These are phyloP conservation scores for Thermothielavioides terrestris DNA, from an alignment of 495 filamentous ascomycete genomes.

Conservation along the genomic window DNA sequence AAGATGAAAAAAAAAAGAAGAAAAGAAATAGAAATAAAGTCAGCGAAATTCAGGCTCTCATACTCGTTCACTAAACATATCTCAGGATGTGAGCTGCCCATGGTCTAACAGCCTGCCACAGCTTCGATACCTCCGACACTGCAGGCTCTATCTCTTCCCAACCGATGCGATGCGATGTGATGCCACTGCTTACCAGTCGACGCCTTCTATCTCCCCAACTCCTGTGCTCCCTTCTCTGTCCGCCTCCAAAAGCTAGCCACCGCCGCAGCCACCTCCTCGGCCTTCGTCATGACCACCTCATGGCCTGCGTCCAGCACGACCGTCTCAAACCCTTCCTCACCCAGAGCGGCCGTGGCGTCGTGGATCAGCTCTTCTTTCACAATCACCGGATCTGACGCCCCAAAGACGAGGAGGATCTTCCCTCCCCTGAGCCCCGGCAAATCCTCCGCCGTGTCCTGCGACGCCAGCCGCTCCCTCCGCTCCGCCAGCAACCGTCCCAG, in stretches of 20 bases:
- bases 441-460: slow-evolving; percentile 1
- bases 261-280: slow-evolving; percentile 30
- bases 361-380: slow-evolving; percentile 43
- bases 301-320: slow-evolving; percentile 40
- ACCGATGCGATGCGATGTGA: neutral
- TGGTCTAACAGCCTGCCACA: too few relatives aligned
- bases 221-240: neutral
- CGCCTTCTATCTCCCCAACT: neutral
- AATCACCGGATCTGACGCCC: slow-evolving; percentile 46
- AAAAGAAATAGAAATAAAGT: too few relatives aligned
- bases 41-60: too few relatives aligned
- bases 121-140: too few relatives aligned
- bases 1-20: too few relatives aligned
- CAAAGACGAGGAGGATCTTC: slow-evolving; percentile 44
- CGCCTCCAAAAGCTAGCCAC: slow-evolving; percentile 34
- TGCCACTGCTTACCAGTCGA: neutral
- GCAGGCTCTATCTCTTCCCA: too few relatives aligned
- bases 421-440: slow-evolving; percentile 36
- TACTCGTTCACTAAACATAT: too few relatives aligned
- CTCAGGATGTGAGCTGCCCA: too few relatives aligned
- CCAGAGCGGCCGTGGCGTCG: slow-evolving; percentile 37
- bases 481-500: slow-evolving; percentile 44
- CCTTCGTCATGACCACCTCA: slow-evolving; percentile 41
- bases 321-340: slow-evolving; percentile 38
- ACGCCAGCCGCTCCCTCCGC: slow-evolving; percentile 23